Conservation (phyloP, 345 rosid species). For the Pistacia atlantica region DNA sequence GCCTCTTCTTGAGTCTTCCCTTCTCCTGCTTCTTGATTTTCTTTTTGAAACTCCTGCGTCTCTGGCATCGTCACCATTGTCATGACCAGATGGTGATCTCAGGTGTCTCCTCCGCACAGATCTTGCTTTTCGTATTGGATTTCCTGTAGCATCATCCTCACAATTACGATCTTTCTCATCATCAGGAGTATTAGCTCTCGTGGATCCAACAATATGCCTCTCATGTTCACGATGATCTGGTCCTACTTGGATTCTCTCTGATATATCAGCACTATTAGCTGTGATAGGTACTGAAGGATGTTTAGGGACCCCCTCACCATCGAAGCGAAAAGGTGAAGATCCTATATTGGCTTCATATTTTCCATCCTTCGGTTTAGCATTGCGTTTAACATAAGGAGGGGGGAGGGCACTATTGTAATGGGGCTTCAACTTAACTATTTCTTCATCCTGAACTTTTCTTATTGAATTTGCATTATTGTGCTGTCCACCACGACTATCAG, state of each 20-base stretch:
- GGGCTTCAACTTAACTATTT: constrained; percentile 40
- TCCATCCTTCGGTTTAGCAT: constrained; percentile 43
- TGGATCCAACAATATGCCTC: constrained; percentile 26
- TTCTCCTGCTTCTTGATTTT: constrained; percentile 65
- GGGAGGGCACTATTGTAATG: constrained; percentile 50
- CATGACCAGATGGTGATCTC: constrained; percentile 40
- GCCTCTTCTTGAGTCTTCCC: constrained; percentile 62
- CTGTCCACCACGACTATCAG: constrained; percentile 31
- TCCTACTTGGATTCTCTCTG: constrained; percentile 35
- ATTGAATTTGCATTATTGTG: constrained; percentile 27
- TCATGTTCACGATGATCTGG: constrained; percentile 32
- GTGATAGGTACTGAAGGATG: constrained; percentile 37
- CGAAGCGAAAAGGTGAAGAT: constrained; percentile 31
- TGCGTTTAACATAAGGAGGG: constrained; percentile 73
- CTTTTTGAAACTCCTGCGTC: constrained; percentile 37
- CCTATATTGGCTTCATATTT: constrained; percentile 30
- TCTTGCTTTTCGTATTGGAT: constrained; percentile 53
- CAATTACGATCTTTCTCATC: constrained; percentile 20
- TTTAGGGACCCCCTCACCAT: constrained; percentile 27
- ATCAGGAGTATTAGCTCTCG: constrained; percentile 28
- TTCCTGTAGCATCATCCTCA: constrained; percentile 30
- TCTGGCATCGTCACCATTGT: constrained; percentile 38
- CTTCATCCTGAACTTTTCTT: constrained; percentile 41
- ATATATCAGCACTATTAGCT: constrained; percentile 18
- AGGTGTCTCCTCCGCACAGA: constrained; percentile 62